Evolutionary conservation across 1,284 basidiomycete species (phyloP), one percentile per base, ranked within the genome.

Genomic region (Kwoniella shivajii): DNA sequence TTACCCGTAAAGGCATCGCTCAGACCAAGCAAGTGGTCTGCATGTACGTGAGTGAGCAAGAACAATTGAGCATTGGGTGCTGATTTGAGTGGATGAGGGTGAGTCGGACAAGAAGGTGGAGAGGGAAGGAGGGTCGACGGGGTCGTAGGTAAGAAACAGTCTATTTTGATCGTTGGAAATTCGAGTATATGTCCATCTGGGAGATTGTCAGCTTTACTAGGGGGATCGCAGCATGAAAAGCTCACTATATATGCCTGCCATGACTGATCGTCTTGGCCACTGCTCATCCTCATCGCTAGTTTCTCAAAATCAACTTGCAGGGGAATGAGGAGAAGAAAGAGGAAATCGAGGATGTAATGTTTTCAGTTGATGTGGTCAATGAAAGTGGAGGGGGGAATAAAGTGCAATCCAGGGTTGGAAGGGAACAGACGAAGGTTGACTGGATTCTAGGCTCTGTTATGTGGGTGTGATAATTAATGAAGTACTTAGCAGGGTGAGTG

Each of bases 21-120:
- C 10, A 78, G 61, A 2, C 77, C 77, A 3, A 58, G 24, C 2
- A 76, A 61, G 70, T 92, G 90, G 74, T 92, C 91, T 0, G 90
- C 82, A 75, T 94, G 91, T 0, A 89, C 88, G 69, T 93, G 90
- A 0, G 87, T 86, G 52, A 94, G 82, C 7, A 93, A 83, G 72
- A 88, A 85, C 6, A 92, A 80, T 5, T 82, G 81, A 0, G 88
- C 86, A 9, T 79, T 68, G 26, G 79, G 79, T 44, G 75, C 72
- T 0, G 62, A 60, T 18, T 26, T 34, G 0, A 53, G 27, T 22
- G 61, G 49, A 78, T 74, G 56, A 63, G 43, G 65, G 76, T 38
- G 42, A n/a, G 29, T 52, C 10, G 47, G 27, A 10, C 50, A 49
- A 1, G 53, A 24, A 20, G 43, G 64, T 48, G 22, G 44, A 10